Evolutionary conservation across 2,329 filamentous ascomycete species (phyloP), one percentile per base, ranked within the genome.

Genomic region (Diplocarpon mali): DNA sequence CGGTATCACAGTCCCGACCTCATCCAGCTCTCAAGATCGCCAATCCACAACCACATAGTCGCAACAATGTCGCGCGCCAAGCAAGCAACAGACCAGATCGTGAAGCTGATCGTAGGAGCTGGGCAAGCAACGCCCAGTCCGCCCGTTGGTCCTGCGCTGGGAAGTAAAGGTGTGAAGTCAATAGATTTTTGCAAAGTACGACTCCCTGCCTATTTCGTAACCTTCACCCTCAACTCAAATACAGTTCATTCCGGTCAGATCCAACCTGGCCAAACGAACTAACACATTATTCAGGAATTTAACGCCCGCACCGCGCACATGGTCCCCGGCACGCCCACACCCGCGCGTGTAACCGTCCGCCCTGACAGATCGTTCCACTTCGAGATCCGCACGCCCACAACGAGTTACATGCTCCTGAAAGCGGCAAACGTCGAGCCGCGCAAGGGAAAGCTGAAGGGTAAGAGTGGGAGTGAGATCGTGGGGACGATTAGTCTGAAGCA

Each of bases 151-250:
- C 92, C 92, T 47, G 92, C 92, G 43, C 76, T 98, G 54, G 92
- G 92, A 69, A 90, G 83, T 65, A 96, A 95, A 72, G 92, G 92
- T 72, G 85, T 98, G 51, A 98, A 98, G 72, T 93, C 85, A 47
- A 98, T 98, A 83, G 92, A 98, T 68, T 98, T 96, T 65, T 96
- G 92, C 79, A 96, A 96, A 76, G 90, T 94, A 64, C 46, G 62
- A 44, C 14, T 12, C 27, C 20, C 41, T 30, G 44, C 24, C 17
- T 17, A 14, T 35, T 40, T 15, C 29, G 38, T 20, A 13, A n/a
- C 24, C 28, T 32, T 38, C 36, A 28, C 16, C 42, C 40, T n/a
- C n/a, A n/a, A n/a, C n/a, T n/a, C n/a, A n/a, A n/a, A n/a, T n/a
- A n/a, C n/a, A n/a, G n/a, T n/a, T n/a, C n/a, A n/a, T n/a, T n/a